phyloP scores from a whole-genome alignment of 352 stramenopile genomes.

The Peronospora destructor region DNA sequence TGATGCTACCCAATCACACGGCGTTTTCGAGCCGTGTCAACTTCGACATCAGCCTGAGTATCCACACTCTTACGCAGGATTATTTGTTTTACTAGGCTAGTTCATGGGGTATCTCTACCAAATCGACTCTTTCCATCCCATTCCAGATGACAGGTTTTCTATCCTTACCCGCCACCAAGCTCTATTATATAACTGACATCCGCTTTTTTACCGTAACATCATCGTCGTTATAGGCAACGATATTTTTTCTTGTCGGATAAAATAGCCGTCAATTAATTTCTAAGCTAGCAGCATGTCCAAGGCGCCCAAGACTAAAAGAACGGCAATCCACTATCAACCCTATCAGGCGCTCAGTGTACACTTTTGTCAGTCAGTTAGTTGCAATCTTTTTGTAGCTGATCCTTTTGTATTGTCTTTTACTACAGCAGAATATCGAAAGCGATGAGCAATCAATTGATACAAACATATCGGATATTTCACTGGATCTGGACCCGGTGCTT shows the following conservation, averaged over 20 bases:
- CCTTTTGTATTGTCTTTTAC: not conserved
- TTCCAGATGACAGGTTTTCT: constrained; percentile 3
- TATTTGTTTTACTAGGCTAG: not conserved
- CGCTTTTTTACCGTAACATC: too few species aligned
- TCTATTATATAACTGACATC: not conserved
- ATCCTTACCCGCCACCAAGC: not conserved
- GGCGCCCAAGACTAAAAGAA: constrained; percentile 68
- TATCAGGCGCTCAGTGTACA: constrained; percentile 52
- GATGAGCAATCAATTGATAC: constrained; percentile 41
- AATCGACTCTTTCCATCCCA: not conserved
- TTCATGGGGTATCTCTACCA: not conserved
- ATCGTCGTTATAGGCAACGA: too few species aligned
- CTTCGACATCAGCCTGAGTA: constrained; percentile 4
- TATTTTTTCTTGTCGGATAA: too few species aligned
- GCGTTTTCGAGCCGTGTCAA: constrained; percentile 20
- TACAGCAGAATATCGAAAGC: constrained; percentile 19
- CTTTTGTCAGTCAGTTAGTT: not conserved
- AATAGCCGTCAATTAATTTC: too few species aligned
- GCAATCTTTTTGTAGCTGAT: not conserved
- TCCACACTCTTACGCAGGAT: not conserved
- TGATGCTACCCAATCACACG: constrained; percentile 20
- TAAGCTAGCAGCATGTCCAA: constrained; percentile 49
- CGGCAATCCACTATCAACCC: constrained; percentile 70
- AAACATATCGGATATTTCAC: constrained; percentile 39
- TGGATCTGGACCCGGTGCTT: constrained; percentile 72